Evolutionary conservation across 2,329 filamentous ascomycete species (phyloP), one percentile per base, ranked within the genome.

Genomic region (Alternaria sp.): DNA sequence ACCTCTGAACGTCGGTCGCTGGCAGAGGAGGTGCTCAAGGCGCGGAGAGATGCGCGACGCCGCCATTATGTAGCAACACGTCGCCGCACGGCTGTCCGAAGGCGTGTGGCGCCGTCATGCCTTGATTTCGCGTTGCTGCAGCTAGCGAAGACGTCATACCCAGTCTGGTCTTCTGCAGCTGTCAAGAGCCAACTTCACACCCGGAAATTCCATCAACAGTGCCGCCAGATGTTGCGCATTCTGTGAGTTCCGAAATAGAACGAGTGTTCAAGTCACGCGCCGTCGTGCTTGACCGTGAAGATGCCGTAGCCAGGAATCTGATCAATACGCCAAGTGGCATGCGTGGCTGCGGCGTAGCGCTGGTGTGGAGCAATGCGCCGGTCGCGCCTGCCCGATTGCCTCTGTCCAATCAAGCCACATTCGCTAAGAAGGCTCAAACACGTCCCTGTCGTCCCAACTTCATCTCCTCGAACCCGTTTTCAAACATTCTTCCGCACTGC

Each of bases 21-120:
- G 68, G 73, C 72, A 79, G 75, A 80, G 76, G 76, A 77, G 64
- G 73, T 77, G 77, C 71, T 75, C 77, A 71, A 66, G 47, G 56
- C 50, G 61, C 23, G 61, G 49, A 57, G 64, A 70, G 61, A 69
- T 69, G 77, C 69, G 68, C 69, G 63, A 50, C 53, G 69, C 57
- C 30, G 64, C 63, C 49, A 59, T 78, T 80, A 78, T 80, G 77
- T 79, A 76, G 62, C 49, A 52, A n/a, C 30, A 58, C 63, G 65
- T 59, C 60, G 66, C 70, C 69, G 69, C 70, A 64, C 59, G 65
- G 63, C 62, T 53, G 67, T 61, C 23, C 64, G 45, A 55, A 44
- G 63, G 63, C 62, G 28, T 69, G 71, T 71, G 71, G 69, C 71
- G 69, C 57, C 17, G 40, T 56, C 47, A 55, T 77, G 72, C 75